Evolutionary conservation across 306 rosid species (phyloP), one percentile per base, ranked within the genome.

Genomic region (Geum urbanum): DNA sequence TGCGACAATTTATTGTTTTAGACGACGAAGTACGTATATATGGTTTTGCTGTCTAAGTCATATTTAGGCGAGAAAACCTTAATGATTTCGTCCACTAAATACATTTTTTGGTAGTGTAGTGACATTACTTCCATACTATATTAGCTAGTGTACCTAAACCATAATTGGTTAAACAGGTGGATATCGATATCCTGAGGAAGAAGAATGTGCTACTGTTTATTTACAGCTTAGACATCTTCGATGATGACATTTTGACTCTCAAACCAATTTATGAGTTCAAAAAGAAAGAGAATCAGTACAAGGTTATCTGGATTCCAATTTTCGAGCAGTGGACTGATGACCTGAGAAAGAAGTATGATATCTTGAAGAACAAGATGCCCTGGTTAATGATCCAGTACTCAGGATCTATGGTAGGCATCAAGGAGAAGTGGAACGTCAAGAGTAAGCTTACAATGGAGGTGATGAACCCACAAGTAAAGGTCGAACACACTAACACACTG

Each of bases 221-320:
- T 41, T 86, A 89, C 0, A 71, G 78, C 9, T 78, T 91, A 5
- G 91, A 91, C 58, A 74, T 91, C 19, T 63, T 86, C 0, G 79
- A 85, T 1, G 74, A 80, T 6, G 95, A 88, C 35, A 69, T 88
- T 18, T 39, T 52, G 0, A 49, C 67, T 13, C 56, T 91, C 4
- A 56, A 52, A 24, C 70, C 80, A 5, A 60, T 88, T 10, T 57
- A 88, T 48, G 87, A 86, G 4, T 6, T 12, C 1, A 82, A 69
- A 5, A 85, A 75, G 73, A 70, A 22, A 46, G 70, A 55, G 0
- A 15, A 37, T 13, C 49, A 70, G 3, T 69, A 83, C 40, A 83
- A 78, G 70, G 88, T 91, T 50, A 81, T 91, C 11, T 91, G 96
- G 92, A n/a, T 87, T 57, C 91, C 89, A 0, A 62, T 82, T 11